Evolutionary conservation across 768 basidiomycete species (phyloP).

Genomic region (Tylopilus plumbeoviolaceoides): DNA sequence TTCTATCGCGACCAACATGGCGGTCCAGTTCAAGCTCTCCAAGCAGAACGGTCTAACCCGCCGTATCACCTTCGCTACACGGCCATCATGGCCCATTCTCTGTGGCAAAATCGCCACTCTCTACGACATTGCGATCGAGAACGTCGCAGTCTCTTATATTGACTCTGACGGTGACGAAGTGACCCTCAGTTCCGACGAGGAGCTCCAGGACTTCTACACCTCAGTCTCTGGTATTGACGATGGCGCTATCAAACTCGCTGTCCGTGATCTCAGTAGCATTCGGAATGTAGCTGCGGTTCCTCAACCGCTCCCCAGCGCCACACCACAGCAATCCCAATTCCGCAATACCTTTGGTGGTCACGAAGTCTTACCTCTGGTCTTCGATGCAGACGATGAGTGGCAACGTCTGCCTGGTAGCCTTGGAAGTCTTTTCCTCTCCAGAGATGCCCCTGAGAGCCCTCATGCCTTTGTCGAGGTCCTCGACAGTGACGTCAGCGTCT

Average conservation of each 20-base stretch:
- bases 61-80: conserved; percentile 47
- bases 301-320: conserved; percentile 31
- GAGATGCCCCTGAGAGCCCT: conserved; percentile 37
- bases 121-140: conserved; percentile 51
- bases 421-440: conserved; percentile 38
- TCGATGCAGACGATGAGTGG: conserved; percentile 61
- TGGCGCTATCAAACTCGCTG: conserved; percentile 51
- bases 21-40: conserved; percentile 62
- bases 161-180: conserved; percentile 74
- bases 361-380: conserved; percentile 41
- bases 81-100: conserved; percentile 56
- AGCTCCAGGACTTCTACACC: conserved; percentile 69
- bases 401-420: conserved; percentile 46
- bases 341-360: conserved; percentile 60
- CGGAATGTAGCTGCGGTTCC: conserved; percentile 33
- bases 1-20: conserved; percentile 38
- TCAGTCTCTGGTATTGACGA: conserved; percentile 23
- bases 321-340: conserved; percentile 34
- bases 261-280: conserved; percentile 50
- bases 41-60: conserved; percentile 56
- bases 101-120: conserved; percentile 52
- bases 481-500: conserved; percentile 36
- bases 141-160: conserved; percentile 65
- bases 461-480: conserved; percentile 66
- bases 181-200: conserved; percentile 71